Evolutionary conservation across 2,329 filamentous ascomycete genomes (phyloP).

Genomic region (Claviceps digitariae): DNA sequence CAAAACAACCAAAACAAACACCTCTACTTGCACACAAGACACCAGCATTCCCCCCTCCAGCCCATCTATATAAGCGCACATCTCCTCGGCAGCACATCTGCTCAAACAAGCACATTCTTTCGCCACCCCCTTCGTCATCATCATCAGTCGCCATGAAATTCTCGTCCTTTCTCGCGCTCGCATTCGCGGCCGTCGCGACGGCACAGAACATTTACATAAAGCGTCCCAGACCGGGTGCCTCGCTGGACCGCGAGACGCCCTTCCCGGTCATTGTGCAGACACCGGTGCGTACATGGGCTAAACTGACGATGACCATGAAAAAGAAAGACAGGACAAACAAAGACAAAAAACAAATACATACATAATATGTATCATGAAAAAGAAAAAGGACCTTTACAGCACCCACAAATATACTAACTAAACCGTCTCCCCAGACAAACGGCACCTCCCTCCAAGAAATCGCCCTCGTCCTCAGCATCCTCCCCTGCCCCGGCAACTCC

Average conservation of each 20-base stretch:
- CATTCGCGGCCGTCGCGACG: background rate
- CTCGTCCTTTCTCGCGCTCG: background rate
- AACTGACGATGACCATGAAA: background rate
- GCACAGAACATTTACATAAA: background rate
- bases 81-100: background rate
- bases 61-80: no score
- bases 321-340: background rate
- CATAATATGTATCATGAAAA: no score
- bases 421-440: no score
- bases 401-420: no score
- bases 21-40: no score
- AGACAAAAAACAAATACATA: background rate
- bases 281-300: background rate
- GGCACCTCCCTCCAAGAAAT: background rate
- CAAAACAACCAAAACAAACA: no score
- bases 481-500: background rate
- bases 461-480: conserved; percentile 2
- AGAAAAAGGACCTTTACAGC: background rate
- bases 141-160: background rate
- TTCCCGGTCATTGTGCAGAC: background rate
- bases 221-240: background rate
- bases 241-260: background rate
- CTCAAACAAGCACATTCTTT: background rate
- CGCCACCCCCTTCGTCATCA: no score
- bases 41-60: no score